A percentile compares a stretch with the other conserved stretches of the same genome.
phyloP scores from a whole-genome alignment of 139 green algal species.

The Chlorella sp. region DNA sequence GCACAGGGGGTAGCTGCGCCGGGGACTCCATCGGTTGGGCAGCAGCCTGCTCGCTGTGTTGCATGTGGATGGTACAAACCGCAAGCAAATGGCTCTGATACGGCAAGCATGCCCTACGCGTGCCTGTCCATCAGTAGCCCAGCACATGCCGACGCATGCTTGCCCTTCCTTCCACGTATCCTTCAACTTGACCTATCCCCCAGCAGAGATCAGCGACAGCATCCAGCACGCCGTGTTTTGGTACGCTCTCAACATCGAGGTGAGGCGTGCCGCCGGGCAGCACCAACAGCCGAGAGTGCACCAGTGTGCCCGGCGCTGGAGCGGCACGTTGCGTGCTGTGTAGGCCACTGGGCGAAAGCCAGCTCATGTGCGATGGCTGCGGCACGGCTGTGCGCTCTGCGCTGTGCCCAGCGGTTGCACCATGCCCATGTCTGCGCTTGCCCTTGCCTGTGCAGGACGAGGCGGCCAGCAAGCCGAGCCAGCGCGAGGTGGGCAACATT shows the following conservation, averaged over 20 bases:
- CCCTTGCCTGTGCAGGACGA: slow-evolving; percentile 3
- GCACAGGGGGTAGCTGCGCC: no score
- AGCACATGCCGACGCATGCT: no score
- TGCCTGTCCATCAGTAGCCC: background rate
- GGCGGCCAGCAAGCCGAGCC: background rate
- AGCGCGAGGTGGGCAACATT: background rate
- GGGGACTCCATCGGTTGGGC: no score
- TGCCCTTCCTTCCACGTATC: background rate
- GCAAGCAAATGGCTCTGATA: background rate
- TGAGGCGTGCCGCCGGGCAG: no score
- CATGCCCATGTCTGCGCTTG: no score
- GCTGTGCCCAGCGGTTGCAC: no score
- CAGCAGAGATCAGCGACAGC: background rate
- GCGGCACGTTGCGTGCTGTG: no score
- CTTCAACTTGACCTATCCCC: background rate
- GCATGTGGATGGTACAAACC: background rate
- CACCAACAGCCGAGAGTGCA: no score
- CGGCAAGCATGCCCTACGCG: background rate
- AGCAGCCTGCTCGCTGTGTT: no score
- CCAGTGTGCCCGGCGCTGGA: background rate
- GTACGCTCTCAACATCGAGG: slow-evolving; percentile 5
- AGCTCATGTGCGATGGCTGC: no score
- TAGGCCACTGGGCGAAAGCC: no score
- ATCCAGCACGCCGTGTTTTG: background rate
- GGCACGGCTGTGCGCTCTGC: no score